Percentiles rank a stretch among this genome's conserved stretches.
Evolutionary conservation across 2,329 filamentous ascomycete species (phyloP).

Genomic region (Alternaria consortialis): DNA sequence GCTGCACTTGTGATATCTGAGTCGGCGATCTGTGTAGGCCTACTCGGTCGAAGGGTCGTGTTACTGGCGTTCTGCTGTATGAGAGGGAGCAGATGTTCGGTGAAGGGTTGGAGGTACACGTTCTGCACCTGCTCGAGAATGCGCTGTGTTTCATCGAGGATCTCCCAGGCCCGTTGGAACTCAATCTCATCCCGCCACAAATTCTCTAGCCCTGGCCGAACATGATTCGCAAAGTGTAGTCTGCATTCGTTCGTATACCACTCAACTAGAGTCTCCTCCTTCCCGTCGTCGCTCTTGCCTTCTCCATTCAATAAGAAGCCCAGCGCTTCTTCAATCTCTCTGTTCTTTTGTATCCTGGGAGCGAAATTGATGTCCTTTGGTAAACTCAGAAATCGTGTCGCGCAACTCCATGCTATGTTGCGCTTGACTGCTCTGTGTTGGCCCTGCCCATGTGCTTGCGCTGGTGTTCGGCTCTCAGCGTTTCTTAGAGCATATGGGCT

Average conservation of each 20-base stretch:
- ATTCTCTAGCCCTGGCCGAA: slow-evolving; percentile 38
- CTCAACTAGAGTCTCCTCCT: slow-evolving; percentile 48
- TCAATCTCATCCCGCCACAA: slow-evolving; percentile 43
- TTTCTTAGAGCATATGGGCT: slow-evolving; percentile 40
- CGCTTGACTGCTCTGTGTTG: slow-evolving; percentile 49
- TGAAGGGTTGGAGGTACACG: slow-evolving; percentile 49
- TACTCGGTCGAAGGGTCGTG: slow-evolving; percentile 45
- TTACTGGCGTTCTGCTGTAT: slow-evolving; percentile 35
- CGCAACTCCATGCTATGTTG: slow-evolving; percentile 57
- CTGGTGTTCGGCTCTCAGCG: slow-evolving; percentile 31
- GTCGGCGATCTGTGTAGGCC: slow-evolving; percentile 47
- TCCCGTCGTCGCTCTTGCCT: slow-evolving; percentile 38
- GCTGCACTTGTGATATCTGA: slow-evolving; percentile 27
- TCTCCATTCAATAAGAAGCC: slow-evolving; percentile 48
- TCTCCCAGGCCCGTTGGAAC: slow-evolving; percentile 36
- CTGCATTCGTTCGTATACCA: slow-evolving; percentile 58
- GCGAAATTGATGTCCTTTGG: slow-evolving; percentile 37
- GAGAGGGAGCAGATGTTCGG: slow-evolving; percentile 46
- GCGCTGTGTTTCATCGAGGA: slow-evolving; percentile 50
- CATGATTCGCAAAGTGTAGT: slow-evolving; percentile 52
- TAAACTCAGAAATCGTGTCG: slow-evolving; percentile 55
- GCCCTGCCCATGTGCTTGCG: slow-evolving; percentile 42
- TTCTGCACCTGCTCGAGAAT: slow-evolving; percentile 49
- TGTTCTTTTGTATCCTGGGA: slow-evolving; percentile 27
- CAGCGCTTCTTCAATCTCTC: slow-evolving; percentile 50